Percentiles rank a stretch among this genome's conserved stretches.
Conservation (phyloP, 257 asterid species). For the Penstemon barbatus region DNA sequence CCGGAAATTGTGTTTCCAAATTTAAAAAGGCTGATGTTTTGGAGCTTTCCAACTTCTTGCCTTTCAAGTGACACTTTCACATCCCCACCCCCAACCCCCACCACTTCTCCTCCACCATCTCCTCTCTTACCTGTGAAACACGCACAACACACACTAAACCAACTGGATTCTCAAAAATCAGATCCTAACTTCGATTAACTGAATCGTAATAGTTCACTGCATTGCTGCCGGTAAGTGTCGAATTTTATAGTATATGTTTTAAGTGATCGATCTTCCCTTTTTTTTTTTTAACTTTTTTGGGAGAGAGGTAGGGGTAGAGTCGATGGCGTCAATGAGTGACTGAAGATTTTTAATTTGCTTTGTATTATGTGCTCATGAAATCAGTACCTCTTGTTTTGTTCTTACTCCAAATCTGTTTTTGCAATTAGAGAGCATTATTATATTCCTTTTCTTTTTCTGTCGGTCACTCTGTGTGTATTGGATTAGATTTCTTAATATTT, state of each 20-base stretch:
- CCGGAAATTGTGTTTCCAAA: constrained; percentile 23
- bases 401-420: constrained; percentile 9
- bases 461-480: not conserved
- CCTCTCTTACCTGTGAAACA: constrained; percentile 27
- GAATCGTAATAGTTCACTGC: constrained; percentile 26
- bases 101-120: constrained; percentile 28
- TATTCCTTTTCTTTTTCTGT: constrained; percentile 11
- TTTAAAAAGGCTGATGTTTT: constrained; percentile 42
- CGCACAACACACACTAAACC: constrained; percentile 5
- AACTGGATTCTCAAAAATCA: constrained; percentile 12
- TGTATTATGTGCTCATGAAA: constrained; percentile 39
- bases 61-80: constrained; percentile 57
- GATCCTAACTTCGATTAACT: constrained; percentile 31
- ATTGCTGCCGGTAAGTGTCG: constrained; percentile 37
- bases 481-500: no score
- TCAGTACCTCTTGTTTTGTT: constrained; percentile 26
- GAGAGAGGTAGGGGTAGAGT: no score
- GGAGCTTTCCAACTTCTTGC: constrained; percentile 62
- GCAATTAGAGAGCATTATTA: not conserved
- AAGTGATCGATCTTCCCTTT: no score
- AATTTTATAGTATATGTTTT: not conserved
- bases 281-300: no score
- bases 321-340: not conserved
- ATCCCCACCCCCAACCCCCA: constrained; percentile 23
- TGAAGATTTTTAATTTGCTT: constrained; percentile 27